These are phyloP conservation scores for Colletotrichum eleusines DNA, from an alignment of 2,329 filamentous ascomycete genomes.

Conservation along the genomic window DNA sequence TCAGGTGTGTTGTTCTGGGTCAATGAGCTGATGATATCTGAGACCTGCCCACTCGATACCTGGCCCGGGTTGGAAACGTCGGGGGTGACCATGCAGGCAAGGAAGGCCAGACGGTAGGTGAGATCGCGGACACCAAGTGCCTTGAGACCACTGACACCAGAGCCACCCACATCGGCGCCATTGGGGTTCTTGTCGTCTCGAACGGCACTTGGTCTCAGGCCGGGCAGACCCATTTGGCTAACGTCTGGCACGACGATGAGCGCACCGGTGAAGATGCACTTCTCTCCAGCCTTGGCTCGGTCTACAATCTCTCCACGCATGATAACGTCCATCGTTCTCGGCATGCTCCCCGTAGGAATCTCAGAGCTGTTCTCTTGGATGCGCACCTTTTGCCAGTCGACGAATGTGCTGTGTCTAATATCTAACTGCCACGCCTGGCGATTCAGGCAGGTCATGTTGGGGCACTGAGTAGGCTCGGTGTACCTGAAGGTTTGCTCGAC, in stretches of 20 bases:
- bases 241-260: slow-evolving; percentile 97
- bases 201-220: slow-evolving; percentile 83
- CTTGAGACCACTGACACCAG: slow-evolving; percentile 89
- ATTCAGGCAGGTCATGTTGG: slow-evolving; percentile 88
- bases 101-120: slow-evolving; percentile 95
- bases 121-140: slow-evolving; percentile 93
- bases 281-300: slow-evolving; percentile 95
- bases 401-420: slow-evolving; percentile 95
- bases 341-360: slow-evolving; percentile 98
- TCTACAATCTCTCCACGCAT: slow-evolving; percentile 97
- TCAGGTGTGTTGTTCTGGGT: slow-evolving; percentile 79
- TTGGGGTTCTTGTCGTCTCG: slow-evolving; percentile 82
- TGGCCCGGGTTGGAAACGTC: slow-evolving; percentile 86
- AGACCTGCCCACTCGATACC: slow-evolving; percentile 78
- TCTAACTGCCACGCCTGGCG: slow-evolving; percentile 95
- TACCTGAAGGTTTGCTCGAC: slow-evolving; percentile 98
- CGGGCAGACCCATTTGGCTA: slow-evolving; percentile 91
- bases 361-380: slow-evolving; percentile 99
- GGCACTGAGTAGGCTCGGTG: slow-evolving; percentile 95
- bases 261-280: slow-evolving; percentile 97
- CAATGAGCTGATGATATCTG: slow-evolving; percentile 86
- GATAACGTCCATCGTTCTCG: slow-evolving; percentile 96
- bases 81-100: slow-evolving; percentile 95
- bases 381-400: slow-evolving; percentile 99
- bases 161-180: slow-evolving; percentile 83